Evolutionary conservation across 108 stramenopile genomes (phyloP), one percentile per base, ranked within the genome.

Genomic region (Chaetoceros muelleri): DNA sequence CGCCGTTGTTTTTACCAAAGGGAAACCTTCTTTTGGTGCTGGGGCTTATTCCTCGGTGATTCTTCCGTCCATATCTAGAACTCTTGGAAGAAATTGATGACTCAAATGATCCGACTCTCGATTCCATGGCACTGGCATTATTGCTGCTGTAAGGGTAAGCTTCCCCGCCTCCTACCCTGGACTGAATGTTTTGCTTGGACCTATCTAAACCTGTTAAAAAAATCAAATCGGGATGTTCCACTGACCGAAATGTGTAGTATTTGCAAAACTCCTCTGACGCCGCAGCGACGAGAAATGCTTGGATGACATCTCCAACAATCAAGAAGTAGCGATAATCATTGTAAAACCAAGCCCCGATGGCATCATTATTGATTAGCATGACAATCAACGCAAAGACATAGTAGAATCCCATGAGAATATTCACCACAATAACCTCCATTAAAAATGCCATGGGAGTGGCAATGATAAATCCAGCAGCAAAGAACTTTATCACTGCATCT

Each of bases 401-500:
- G 24, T 70, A 57, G 8, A 70, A 24, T 30, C 56, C 40, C 30
- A 85, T 46, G 3, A 82, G 52, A 2, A 70, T 45, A 58, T 87
- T 79, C 22, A 83, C 74, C 22, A 85, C 26, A 5, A 91, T 16
- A 18, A 75, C 82, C 61, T 91, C 90, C 29, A 85, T 69, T 22
- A 87, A 54, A 59, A 91, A 81, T 8, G 85, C 84, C 3, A 80
- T 56, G 0, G 85, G 84, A 23, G 79, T 79, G 16, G 84, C 86
- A 58, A 91, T 74, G 22, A 80, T 50, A 56, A 91, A 91, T 24
- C 90, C 90, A 24, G 84, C 84, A 10, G 85, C 82, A 53, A 84
- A 91, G 66, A 87, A 85, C 57, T 91, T 91, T 58, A 85, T 69
- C 19, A 91, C 85, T 1, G 85, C 90, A 67, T 91, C 90, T 28